phyloP scores from a whole-genome alignment of 1,284 basidiomycete species.

The Hymenochaete sp. region DNA sequence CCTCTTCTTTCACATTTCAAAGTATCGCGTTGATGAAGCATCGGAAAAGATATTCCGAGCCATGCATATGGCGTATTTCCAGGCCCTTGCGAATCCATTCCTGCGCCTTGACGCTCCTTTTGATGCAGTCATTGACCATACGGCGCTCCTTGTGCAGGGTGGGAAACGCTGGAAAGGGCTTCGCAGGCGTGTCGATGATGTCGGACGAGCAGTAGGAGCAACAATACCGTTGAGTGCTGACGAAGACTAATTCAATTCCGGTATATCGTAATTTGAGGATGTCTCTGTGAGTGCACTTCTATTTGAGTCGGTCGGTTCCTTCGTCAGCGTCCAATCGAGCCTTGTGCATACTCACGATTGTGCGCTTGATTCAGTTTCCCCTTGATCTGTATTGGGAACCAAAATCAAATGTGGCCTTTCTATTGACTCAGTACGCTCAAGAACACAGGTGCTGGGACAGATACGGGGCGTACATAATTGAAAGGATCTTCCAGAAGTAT shows the following conservation, averaged over 20 bases:
- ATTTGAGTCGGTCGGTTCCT: conserved; percentile 6
- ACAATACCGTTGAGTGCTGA: conserved; percentile 22
- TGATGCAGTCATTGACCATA: conserved; percentile 42
- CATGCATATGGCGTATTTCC: conserved; percentile 72
- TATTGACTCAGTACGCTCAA: conserved; percentile 70
- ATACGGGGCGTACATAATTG: conserved; percentile 81
- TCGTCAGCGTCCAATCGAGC: conserved; percentile 7
- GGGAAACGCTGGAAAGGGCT: conserved; percentile 62
- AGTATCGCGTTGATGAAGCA: not conserved
- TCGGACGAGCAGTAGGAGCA: conserved; percentile 45
- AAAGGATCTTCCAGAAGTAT: too few relatives aligned
- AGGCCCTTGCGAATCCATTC: conserved; percentile 71
- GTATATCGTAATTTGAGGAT: not conserved
- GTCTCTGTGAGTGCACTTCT: not conserved
- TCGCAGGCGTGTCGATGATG: conserved; percentile 60
- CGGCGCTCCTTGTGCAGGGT: conserved; percentile 48
- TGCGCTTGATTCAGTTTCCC: not conserved
- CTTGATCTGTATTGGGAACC: conserved; percentile 35
- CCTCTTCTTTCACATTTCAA: not conserved
- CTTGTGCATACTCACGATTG: conserved; percentile 9
- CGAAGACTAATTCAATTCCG: conserved; percentile 1
- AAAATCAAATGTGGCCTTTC: conserved; percentile 50
- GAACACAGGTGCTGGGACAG: conserved; percentile 68
- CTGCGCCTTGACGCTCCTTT: conserved; percentile 46
- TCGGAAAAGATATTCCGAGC: conserved; percentile 63